phyloP scores from a whole-genome alignment of 1,284 basidiomycete species.

The Malassezia yamatoensis region DNA sequence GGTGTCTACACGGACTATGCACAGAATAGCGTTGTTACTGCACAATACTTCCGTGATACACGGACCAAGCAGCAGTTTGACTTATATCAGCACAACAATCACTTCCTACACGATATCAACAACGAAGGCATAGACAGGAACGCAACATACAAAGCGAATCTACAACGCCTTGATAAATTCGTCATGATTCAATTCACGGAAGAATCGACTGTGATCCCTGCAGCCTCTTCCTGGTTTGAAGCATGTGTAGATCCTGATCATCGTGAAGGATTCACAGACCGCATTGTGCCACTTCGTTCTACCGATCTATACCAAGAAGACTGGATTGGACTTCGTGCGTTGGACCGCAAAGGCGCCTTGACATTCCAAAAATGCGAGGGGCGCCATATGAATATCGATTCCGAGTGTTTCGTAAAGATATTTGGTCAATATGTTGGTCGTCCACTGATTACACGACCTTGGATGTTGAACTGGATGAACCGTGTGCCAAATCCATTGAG shows the following conservation, averaged over 20 bases:
- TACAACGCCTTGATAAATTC: conserved; percentile 40
- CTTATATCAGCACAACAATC: conserved; percentile 61
- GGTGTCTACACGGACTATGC: conserved; percentile 62
- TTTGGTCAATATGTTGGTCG: conserved; percentile 40
- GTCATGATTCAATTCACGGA: conserved; percentile 46
- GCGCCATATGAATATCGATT: conserved; percentile 39
- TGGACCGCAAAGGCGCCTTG: conserved; percentile 61
- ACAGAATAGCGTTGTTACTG: conserved; percentile 52
- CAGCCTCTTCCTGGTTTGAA: conserved; percentile 40
- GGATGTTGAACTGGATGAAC: neutral
- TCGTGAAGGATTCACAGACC: neutral
- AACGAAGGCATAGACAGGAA: conserved; percentile 32
- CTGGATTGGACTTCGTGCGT: conserved; percentile 69
- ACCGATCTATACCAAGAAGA: conserved; percentile 74
- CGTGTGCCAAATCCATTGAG: too few species aligned
- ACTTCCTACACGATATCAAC: conserved; percentile 50
- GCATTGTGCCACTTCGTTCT: conserved; percentile 58
- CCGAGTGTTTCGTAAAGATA: conserved; percentile 35
- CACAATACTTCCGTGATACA: conserved; percentile 87
- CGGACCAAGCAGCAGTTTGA: conserved; percentile 54
- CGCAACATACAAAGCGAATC: conserved; percentile 33
- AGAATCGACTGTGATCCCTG: conserved; percentile 39
- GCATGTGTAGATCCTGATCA: conserved; percentile 26
- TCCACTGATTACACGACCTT: conserved; percentile 3
- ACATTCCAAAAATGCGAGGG: conserved; percentile 37